Conservation (phyloP, 75 land plant species). For the Cunninghamia lanceolata region DNA sequence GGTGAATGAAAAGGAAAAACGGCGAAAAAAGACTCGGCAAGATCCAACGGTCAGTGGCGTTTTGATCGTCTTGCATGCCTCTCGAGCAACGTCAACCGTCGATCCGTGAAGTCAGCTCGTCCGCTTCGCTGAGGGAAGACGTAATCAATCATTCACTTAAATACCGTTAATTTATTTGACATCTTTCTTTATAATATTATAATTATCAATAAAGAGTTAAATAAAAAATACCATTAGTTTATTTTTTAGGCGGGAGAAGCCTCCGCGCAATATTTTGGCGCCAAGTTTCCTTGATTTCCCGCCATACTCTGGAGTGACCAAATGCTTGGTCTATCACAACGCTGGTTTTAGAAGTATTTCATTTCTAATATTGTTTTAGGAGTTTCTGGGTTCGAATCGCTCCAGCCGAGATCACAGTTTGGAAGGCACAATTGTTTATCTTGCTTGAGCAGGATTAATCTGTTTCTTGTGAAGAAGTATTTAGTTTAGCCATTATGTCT, state of each 20-base stretch:
- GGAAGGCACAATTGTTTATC: background rate
- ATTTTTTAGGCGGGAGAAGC: background rate
- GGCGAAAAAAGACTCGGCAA: too few relatives aligned
- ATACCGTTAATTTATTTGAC: too few relatives aligned
- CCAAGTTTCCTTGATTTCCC: background rate
- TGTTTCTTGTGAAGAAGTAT: background rate
- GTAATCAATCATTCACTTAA: too few relatives aligned
- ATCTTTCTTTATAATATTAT: too few relatives aligned
- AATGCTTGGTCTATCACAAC: background rate
- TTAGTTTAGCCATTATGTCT: slow-evolving; percentile 45
- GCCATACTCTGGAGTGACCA: background rate
- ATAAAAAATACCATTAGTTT: too few relatives aligned
- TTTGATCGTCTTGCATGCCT: too few relatives aligned
- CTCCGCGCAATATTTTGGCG: background rate
- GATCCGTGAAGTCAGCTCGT: too few relatives aligned
- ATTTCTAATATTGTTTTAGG: background rate
- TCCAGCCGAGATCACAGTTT: background rate
- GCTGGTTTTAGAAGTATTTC: background rate
- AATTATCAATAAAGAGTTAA: too few relatives aligned
- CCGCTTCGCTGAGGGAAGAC: too few relatives aligned
- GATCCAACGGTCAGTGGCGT: too few relatives aligned
- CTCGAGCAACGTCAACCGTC: too few relatives aligned
- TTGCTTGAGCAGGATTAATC: background rate
- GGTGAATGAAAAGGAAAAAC: too few relatives aligned
- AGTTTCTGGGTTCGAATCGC: background rate